Base-by-base conservation (phyloP, 73 alveolate genomes). In the Paramecium primaurelia region DNA sequence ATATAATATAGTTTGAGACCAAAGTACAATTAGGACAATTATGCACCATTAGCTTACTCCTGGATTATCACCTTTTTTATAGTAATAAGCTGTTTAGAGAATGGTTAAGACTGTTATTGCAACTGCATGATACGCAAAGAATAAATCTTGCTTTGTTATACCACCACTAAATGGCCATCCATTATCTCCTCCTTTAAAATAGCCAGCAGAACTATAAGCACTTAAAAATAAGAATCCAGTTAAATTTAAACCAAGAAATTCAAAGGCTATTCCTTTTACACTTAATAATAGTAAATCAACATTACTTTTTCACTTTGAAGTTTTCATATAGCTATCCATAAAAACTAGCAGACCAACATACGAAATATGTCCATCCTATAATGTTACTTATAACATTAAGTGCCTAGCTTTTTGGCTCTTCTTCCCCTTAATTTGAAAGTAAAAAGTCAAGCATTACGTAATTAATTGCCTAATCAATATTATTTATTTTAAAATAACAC, bases 301-400 rank as follows among this genome's bases (percentile, higher is more conserved):
- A 32, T 89, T 22, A 89, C 94, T 83, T 92, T 83, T 96, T 86
- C 68, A 94, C 91, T 58, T 94, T 95, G 92, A 90, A 98, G 92
- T 97, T 98, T 44, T 93, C 97, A 22, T 80, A 73, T 2, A 95
- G 89, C 94, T 98, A 97, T 30, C 99, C 99, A 84, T 98, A 98
- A 88, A 98, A 98, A 28, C 98, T 92, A 49, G 93, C 28, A 32
- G 98, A 88, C 99, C 99, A 98, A 28, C 99, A 98, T 42, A 88
- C 59, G 80, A 97, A 98, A 93, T 97, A 97, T 4, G 95, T 95
- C 99, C 99, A 97, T 26, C 99, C 99, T 1, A 94, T 80, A 32
- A 93, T 75, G 34, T 38, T 60, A 32, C 96, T 92, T 14, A 94
- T 38, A 28, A 32, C 26, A 64, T 64, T 26, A 12, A 64, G 51